These are phyloP conservation scores for Zopfia rhizophila DNA, from an alignment of 2,329 filamentous ascomycete species.

Conservation along the genomic window DNA sequence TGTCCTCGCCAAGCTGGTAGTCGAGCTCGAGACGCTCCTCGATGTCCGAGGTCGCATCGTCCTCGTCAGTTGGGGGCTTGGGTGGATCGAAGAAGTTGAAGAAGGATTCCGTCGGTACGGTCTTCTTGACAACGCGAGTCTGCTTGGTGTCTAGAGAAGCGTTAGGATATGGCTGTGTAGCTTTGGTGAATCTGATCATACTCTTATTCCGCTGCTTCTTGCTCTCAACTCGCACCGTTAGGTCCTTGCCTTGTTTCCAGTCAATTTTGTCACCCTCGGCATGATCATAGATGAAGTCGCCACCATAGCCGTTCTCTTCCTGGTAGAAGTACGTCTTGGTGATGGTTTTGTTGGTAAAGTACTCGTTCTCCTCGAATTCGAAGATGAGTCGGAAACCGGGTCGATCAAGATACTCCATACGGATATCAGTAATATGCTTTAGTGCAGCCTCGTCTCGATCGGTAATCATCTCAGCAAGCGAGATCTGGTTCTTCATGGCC, in stretches of 20 bases:
- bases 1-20: slow-evolving; percentile 98
- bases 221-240: slow-evolving; percentile 94
- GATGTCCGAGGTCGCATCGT: slow-evolving; percentile 85
- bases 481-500: slow-evolving; percentile 99
- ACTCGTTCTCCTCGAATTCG: slow-evolving; percentile 94
- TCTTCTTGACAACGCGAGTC: slow-evolving; percentile 98
- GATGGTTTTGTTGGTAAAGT: slow-evolving; percentile 96
- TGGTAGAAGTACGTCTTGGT: slow-evolving; percentile 99
- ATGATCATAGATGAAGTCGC: slow-evolving; percentile 99
- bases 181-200: slow-evolving; percentile 59
- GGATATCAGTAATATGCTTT: slow-evolving; percentile 88
- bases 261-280: slow-evolving; percentile 98
- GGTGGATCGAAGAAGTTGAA: slow-evolving; percentile 98
- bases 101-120: slow-evolving; percentile 97
- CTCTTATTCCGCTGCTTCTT: slow-evolving; percentile 99
- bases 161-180: slow-evolving; percentile 23
- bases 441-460: slow-evolving; percentile 95
- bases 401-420: slow-evolving; percentile 99
- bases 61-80: slow-evolving; percentile 79
- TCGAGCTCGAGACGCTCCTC: slow-evolving; percentile 98
- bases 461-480: slow-evolving; percentile 97
- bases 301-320: slow-evolving; percentile 97
- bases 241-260: slow-evolving; percentile 92
- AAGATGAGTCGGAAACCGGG: slow-evolving; percentile 99
- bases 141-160: slow-evolving; percentile 89